Percentiles rank a stretch among this genome's conserved stretches.
Evolutionary conservation across 768 basidiomycete genomes (phyloP).

Genomic region (Suillus paluster): DNA sequence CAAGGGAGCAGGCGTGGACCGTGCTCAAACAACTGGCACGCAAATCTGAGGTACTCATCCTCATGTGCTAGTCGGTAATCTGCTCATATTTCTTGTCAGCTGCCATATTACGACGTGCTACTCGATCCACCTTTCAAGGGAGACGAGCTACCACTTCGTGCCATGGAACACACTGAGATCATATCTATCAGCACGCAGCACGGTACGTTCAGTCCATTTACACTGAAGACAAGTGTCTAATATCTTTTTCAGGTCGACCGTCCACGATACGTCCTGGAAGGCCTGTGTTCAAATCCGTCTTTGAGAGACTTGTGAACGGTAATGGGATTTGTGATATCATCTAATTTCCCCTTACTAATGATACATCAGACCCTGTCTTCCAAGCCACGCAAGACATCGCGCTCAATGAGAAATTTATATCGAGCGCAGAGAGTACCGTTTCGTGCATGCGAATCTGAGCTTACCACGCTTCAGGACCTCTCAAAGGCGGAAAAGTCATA

Average conservation of each 20-base stretch:
- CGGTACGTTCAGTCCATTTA: conserved; percentile 45
- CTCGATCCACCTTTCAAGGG: conserved; percentile 90
- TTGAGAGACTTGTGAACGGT: conserved; percentile 82
- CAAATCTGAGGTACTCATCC: conserved; percentile 55
- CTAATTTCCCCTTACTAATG: conserved; percentile 7
- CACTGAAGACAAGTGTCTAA: neutral
- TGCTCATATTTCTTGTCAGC: conserved; percentile 42
- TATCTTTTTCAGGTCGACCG: conserved; percentile 65
- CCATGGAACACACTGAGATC: conserved; percentile 88
- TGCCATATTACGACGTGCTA: conserved; percentile 82
- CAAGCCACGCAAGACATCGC: conserved; percentile 81
- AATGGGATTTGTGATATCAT: neutral
- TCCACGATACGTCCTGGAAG: conserved; percentile 87
- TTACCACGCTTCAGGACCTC: conserved; percentile 70
- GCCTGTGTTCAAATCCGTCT: conserved; percentile 87
- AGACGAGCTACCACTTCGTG: conserved; percentile 78
- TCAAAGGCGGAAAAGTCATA: conserved; percentile 49
- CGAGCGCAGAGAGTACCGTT: conserved; percentile 66
- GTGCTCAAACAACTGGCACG: conserved; percentile 75
- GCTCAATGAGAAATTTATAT: conserved; percentile 71
- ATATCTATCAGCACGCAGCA: conserved; percentile 80
- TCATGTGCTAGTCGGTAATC: conserved; percentile 27
- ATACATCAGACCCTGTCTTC: conserved; percentile 68
- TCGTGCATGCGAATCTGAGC: conserved; percentile 75
- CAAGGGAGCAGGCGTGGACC: conserved; percentile 85